A percentile compares a stretch with the other conserved stretches of the same genome.
Evolutionary conservation across 129 eudicot genomes (phyloP).

Genomic region (Mikania micrantha): DNA sequence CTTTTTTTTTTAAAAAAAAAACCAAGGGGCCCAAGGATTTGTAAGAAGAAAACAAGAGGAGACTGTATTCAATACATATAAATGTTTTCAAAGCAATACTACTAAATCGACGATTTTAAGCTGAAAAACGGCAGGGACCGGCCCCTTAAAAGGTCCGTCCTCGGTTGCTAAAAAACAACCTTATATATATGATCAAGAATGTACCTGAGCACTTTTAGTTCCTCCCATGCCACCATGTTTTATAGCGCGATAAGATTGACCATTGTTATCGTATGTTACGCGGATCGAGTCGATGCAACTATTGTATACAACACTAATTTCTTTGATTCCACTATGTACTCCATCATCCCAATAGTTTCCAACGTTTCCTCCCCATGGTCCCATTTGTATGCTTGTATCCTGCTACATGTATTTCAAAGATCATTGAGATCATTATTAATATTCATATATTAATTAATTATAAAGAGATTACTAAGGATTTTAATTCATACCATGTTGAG

Average conservation of each 20-base stretch:
- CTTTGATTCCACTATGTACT: slow-evolving; percentile 49
- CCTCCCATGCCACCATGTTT: slow-evolving; percentile 79
- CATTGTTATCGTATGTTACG: slow-evolving; percentile 50
- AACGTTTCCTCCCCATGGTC: slow-evolving; percentile 68
- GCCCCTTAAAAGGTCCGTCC: too few species aligned
- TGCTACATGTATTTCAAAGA: background rate
- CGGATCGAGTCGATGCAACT: slow-evolving; percentile 56
- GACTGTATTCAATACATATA: too few species aligned
- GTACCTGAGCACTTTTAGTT: slow-evolving; percentile 39
- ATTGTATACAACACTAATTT: slow-evolving; percentile 39
- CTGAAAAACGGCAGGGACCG: too few species aligned
- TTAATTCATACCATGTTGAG: slow-evolving; percentile 31
- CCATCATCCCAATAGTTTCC: slow-evolving; percentile 58
- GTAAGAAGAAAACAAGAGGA: too few species aligned
- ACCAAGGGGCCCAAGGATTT: too few species aligned
- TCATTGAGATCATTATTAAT: background rate
- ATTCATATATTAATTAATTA: too few species aligned
- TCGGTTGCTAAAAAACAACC: too few species aligned
- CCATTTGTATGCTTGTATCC: slow-evolving; percentile 28
- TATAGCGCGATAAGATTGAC: slow-evolving; percentile 32
- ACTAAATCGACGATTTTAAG: too few species aligned
- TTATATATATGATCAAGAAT: too few species aligned
- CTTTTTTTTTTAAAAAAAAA: too few species aligned
- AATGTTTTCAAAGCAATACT: too few species aligned
- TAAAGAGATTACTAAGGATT: background rate